These are phyloP conservation scores for Scheffersomyces parashehatae DNA, from an alignment of 1,139 yeast genomes.

Conservation along the genomic window DNA sequence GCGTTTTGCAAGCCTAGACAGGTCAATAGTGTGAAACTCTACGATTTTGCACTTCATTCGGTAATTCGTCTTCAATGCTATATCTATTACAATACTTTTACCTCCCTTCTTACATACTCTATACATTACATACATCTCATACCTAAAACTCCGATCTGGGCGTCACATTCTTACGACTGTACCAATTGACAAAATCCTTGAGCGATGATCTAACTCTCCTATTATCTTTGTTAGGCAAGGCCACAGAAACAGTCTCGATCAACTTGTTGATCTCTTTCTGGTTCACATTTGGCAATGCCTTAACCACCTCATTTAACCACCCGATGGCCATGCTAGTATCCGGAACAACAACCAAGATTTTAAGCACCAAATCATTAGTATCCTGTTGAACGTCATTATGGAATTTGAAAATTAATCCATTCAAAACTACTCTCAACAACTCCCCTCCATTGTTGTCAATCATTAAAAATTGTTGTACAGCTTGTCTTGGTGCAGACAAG, in stretches of 20 bases:
- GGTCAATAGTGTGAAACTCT: too few species aligned
- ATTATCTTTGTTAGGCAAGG: conserved; percentile 69
- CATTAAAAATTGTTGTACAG: conserved; percentile 40
- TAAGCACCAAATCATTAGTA: conserved; percentile 72
- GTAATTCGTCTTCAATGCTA: too few species aligned
- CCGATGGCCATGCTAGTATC: conserved; percentile 40
- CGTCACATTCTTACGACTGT: conserved; percentile 71
- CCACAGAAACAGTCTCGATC: conserved; percentile 53
- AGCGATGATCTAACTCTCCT: conserved; percentile 71
- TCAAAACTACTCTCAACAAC: conserved; percentile 54
- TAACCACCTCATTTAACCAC: conserved; percentile 64
- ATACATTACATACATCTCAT: neutral
- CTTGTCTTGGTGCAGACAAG: conserved; percentile 47
- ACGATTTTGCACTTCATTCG: too few species aligned
- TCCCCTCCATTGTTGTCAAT: conserved; percentile 57
- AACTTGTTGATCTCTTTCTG: conserved; percentile 66
- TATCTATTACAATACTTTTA: too few species aligned
- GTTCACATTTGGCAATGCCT: conserved; percentile 63
- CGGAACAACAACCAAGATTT: conserved; percentile 59
- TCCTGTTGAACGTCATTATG: conserved; percentile 72
- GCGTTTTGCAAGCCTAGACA: too few species aligned
- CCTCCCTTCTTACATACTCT: too few species aligned
- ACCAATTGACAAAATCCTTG: conserved; percentile 80
- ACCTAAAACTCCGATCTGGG: conserved; percentile 42
- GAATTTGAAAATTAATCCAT: conserved; percentile 71